Base-by-base conservation (phyloP, 2,329 filamentous ascomycete genomes). In the Fusarium robinianum region DNA sequence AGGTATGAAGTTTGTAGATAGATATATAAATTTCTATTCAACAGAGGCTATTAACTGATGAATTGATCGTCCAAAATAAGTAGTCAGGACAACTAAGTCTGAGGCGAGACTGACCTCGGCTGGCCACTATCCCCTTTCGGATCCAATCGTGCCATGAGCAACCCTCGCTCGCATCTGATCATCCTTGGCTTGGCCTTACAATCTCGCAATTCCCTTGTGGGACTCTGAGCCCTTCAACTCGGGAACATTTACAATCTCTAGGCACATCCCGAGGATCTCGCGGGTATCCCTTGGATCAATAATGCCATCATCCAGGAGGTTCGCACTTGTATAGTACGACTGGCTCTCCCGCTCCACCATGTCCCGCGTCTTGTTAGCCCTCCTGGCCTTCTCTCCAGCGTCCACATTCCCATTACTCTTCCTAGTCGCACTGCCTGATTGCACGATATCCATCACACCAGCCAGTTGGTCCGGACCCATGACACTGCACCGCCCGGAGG, bases 161-260 rank as follows among this genome's bases (percentile, higher is more conserved):
- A n/a, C n/a, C n/a, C n/a, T n/a, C n/a, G n/a, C n/a, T n/a, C n/a
- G n/a, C n/a, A n/a, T n/a, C n/a, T n/a, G n/a, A n/a, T n/a, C n/a
- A n/a, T n/a, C n/a, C n/a, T n/a, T n/a, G n/a, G n/a, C n/a, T n/a
- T n/a, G n/a, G n/a, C n/a, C n/a, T n/a, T n/a, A n/a, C n/a, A n/a
- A n/a, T n/a, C n/a, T n/a, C n/a, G n/a, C n/a, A n/a, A n/a, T n/a
- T n/a, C n/a, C n/a, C n/a, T n/a, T n/a, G n/a, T n/a, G n/a, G n/a
- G n/a, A n/a, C n/a, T n/a, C n/a, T n/a, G n/a, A n/a, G n/a, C n/a
- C n/a, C n/a, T n/a, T n/a, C n/a, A n/a, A n/a, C n/a, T n/a, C n/a
- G n/a, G n/a, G n/a, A n/a, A n/a, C n/a, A n/a, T n/a, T n/a, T n/a
- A 59, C 51, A 11, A 72, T 72, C 38, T 70, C 65, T 30, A 72